Base-by-base conservation (phyloP, 768 basidiomycete species). In the Porpolomopsis calyptriformis region DNA sequence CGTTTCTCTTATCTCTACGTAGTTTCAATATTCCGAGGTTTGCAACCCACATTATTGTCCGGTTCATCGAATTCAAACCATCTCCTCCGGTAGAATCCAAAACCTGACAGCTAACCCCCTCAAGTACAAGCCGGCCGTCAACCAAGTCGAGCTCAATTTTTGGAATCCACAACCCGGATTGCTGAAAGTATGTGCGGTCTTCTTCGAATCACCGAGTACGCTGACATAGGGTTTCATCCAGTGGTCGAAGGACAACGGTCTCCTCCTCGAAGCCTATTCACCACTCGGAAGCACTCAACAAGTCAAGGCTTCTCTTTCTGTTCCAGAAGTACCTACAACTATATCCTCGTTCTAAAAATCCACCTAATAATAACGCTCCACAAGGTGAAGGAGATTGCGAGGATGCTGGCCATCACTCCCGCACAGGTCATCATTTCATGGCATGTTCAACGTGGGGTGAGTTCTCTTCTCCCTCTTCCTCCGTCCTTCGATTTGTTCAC, bases 91-190 rank as follows among this genome's bases (percentile, higher is more conserved):
- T 45, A 67, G 81, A 47, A 59, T 84, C 40, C 64, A 76, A 54
- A 82, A 86, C 52, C 61, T 84, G 40, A 79, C 77, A 4, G 70
- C 78, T 5, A 79, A 75, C 52, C 66, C 74, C 8, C 65, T 76
- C 54, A 82, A 74, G 57, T 68, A 77, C 52, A 65, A 66, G 48
- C 78, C 82, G 0, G 80, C 73, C n/a, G 69, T 84, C 48, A 85
- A 89, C 58, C 86, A 88, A 58, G 71, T 88, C 25, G 86, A 88
- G 55, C 71, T 89, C 38, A 87, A 67, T 60, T 85, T 76, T 62
- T 84, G 77, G 72, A 74, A 79, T 56, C 83, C 85, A 18, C 85
- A 89, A 56, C 78, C 79, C 0, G 83, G 85, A 48, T 66, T 89
- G n/a, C 56, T 89, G 36, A 61, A 80, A 64, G 80, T 78, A 18